Conservation (phyloP, 179 eudicot species). For the Corrigiola litoralis region DNA sequence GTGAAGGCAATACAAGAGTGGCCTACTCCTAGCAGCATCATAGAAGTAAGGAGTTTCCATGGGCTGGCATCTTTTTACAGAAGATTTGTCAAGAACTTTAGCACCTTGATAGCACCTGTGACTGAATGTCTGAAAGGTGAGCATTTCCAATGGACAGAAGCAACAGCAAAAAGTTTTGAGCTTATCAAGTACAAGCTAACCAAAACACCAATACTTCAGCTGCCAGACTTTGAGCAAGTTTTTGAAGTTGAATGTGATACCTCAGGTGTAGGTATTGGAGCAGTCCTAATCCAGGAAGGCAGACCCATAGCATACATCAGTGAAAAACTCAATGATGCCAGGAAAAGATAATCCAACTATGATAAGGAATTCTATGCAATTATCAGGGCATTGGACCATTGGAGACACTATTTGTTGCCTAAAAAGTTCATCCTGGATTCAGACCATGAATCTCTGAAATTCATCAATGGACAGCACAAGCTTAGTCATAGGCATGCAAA, state of each 20-base stretch:
- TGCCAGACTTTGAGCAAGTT: background rate
- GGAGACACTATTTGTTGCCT: background rate
- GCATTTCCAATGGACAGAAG: background rate
- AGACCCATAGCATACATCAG: background rate
- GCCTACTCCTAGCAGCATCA: background rate
- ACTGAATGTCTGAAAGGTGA: background rate
- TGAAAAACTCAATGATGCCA: background rate
- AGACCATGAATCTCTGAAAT: background rate
- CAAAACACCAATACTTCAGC: background rate
- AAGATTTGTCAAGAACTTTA: background rate
- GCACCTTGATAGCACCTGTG: no score
- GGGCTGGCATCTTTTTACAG: background rate
- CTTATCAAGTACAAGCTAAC: background rate
- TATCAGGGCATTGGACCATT: background rate
- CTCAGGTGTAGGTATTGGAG: background rate
- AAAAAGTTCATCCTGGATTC: background rate
- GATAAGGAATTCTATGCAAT: background rate
- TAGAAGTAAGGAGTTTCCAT: background rate
- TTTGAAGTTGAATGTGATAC: background rate
- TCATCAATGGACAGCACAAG: background rate
- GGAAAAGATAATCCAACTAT: background rate
- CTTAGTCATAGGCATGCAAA: background rate
- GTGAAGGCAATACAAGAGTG: background rate
- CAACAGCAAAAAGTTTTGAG: background rate
- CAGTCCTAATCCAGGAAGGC: background rate